These are phyloP conservation scores for Haberlea rhodopensis DNA, from an alignment of 257 asterid species.

Conservation along the genomic window DNA sequence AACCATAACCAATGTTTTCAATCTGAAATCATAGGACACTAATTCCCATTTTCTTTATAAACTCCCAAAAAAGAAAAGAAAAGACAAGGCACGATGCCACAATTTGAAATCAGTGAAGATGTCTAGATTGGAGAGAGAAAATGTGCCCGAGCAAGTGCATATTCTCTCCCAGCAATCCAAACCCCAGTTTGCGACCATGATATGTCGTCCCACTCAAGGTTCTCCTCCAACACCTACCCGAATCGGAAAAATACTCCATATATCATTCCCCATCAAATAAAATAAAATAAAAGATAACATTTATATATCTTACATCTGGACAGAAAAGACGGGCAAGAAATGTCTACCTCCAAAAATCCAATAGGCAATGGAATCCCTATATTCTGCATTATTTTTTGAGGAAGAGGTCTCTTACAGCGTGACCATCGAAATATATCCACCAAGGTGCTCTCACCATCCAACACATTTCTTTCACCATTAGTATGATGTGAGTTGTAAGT, in stretches of 20 bases:
- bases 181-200: slow-evolving; percentile 87
- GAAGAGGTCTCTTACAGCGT: slow-evolving; percentile 69
- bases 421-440: slow-evolving; percentile 86
- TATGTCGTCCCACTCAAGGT: slow-evolving; percentile 88
- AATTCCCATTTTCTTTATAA: neutral
- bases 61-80: too few relatives aligned
- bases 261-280: neutral
- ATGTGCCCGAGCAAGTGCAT: slow-evolving; percentile 82
- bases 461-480: slow-evolving; percentile 56
- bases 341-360: slow-evolving; percentile 79
- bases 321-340: neutral
- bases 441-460: slow-evolving; percentile 52
- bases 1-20: neutral
- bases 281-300: neutral
- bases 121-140: slow-evolving; percentile 63
- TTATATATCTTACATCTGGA: neutral
- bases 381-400: slow-evolving; percentile 62
- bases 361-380: slow-evolving; percentile 79
- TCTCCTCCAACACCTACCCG: slow-evolving; percentile 76
- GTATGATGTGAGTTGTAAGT: slow-evolving; percentile 35
- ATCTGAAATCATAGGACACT: neutral
- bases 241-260: neutral
- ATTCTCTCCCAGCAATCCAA: slow-evolving; percentile 73
- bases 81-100: neutral
- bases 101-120: neutral